phyloP scores from a whole-genome alignment of 371 early-diverging fungal genomes.

The Entomophthora muscae region DNA sequence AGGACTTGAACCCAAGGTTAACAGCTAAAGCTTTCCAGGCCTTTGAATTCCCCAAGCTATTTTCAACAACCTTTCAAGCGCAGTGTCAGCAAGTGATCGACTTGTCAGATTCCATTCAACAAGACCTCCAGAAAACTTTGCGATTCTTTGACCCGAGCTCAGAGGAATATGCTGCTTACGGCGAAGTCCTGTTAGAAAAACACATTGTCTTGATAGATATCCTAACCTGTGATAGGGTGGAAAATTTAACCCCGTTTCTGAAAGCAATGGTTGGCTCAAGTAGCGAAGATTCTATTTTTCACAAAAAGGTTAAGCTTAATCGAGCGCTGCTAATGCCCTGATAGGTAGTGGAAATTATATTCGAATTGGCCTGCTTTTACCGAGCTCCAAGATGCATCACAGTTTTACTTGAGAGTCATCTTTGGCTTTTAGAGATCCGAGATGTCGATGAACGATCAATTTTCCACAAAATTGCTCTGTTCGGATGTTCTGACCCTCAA shows the following conservation, averaged over 20 bases:
- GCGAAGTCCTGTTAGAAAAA: background rate
- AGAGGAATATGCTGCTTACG: constrained; percentile 5
- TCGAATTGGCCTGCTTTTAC: background rate
- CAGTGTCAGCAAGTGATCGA: background rate
- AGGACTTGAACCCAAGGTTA: background rate
- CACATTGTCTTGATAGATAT: background rate
- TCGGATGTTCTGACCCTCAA: constrained; percentile 16
- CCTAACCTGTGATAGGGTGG: background rate
- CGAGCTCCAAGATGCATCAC: background rate
- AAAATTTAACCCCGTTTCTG: background rate
- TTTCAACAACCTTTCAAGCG: background rate
- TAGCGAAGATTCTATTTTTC: background rate
- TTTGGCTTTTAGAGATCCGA: constrained; percentile 4
- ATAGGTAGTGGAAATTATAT: background rate
- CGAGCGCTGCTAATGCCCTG: background rate
- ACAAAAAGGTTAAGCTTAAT: background rate
- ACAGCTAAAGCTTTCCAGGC: background rate
- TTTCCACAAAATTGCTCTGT: constrained; percentile 34
- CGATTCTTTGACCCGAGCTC: background rate
- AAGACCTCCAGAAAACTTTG: constrained; percentile 3
- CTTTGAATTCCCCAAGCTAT: background rate
- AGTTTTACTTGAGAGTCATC: background rate
- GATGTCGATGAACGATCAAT: constrained; percentile 47
- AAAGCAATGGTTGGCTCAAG: background rate
- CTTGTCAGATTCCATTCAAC: background rate